phyloP scores from a whole-genome alignment of 352 stramenopile genomes.

The Nothophytophthora sp. region DNA sequence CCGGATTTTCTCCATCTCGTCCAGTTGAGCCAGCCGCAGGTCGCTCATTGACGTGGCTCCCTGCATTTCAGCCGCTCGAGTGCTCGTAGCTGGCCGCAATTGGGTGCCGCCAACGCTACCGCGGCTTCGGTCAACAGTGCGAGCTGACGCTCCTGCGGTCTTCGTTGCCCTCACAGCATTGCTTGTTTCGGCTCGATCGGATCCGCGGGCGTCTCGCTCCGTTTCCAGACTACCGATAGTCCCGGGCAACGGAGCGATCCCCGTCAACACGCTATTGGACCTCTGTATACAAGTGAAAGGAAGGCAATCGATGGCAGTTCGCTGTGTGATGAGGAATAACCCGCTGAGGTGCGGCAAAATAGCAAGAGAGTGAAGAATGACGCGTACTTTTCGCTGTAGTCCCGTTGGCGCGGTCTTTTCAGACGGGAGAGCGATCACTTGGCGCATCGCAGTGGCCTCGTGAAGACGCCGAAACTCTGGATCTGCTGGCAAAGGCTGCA shows the following conservation, averaged over 20 bases:
- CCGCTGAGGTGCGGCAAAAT: neutral
- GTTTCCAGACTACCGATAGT: neutral
- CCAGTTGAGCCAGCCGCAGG: conserved; percentile 49
- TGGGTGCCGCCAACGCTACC: conserved; percentile 2
- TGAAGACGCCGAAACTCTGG: conserved; percentile 61
- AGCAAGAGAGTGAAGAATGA: neutral
- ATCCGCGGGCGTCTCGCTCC: conserved; percentile 9
- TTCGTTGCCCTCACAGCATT: conserved; percentile 8
- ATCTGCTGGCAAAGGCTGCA: conserved; percentile 41
- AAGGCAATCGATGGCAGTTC: neutral
- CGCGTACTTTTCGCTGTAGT: neutral
- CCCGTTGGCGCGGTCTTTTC: conserved; percentile 16
- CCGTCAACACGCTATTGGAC: neutral
- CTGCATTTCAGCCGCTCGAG: neutral
- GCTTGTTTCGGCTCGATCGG: neutral
- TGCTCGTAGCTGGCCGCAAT: neutral
- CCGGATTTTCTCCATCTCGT: conserved; percentile 70
- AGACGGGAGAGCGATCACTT: conserved; percentile 19
- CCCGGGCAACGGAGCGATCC: neutral
- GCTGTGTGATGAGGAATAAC: neutral
- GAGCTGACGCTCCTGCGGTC: conserved; percentile 8
- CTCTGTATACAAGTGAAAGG: neutral
- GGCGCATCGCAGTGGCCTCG: conserved; percentile 32
- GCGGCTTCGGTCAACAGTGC: too few relatives aligned
- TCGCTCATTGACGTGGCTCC: conserved; percentile 43